phyloP scores from a whole-genome alignment of 257 asterid species.

The Nicotiana benthamiana region DNA sequence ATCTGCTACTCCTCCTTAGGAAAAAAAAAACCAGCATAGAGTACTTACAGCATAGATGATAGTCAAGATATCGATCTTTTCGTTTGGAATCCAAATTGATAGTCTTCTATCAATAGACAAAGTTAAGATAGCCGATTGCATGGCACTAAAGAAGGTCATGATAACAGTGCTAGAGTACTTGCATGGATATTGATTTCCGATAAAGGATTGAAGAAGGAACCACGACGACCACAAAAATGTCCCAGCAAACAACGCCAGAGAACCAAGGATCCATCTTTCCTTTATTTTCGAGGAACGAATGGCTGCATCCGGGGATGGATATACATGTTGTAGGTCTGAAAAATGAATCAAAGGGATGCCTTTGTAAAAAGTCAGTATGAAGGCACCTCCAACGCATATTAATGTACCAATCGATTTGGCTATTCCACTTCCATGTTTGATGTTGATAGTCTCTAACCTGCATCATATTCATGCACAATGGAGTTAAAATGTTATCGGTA shows the following conservation, averaged over 20 bases:
- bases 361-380: conserved; percentile 36
- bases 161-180: conserved; percentile 68
- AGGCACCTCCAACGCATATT: conserved; percentile 62
- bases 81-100: conserved; percentile 40
- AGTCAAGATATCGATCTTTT: conserved; percentile 38
- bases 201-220: conserved; percentile 55
- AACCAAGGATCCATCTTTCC: conserved; percentile 55
- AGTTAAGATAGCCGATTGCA: conserved; percentile 53
- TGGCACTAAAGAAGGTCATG: conserved; percentile 59
- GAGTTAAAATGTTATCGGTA: not conserved
- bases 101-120: conserved; percentile 31
- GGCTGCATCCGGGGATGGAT: not conserved
- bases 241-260: conserved; percentile 49
- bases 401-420: conserved; percentile 53
- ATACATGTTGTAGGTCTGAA: conserved; percentile 3
- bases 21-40: not conserved
- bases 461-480: not conserved
- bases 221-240: conserved; percentile 70
- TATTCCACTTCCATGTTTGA: conserved; percentile 41
- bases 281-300: conserved; percentile 5
- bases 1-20: not conserved
- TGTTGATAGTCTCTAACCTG: conserved; percentile 53
- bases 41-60: conserved; percentile 49
- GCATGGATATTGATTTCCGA: conserved; percentile 61
- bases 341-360: conserved; percentile 52